These are phyloP conservation scores for Blastobotrys capitulatus DNA, from an alignment of 1,139 yeast species.

Conservation along the genomic window DNA sequence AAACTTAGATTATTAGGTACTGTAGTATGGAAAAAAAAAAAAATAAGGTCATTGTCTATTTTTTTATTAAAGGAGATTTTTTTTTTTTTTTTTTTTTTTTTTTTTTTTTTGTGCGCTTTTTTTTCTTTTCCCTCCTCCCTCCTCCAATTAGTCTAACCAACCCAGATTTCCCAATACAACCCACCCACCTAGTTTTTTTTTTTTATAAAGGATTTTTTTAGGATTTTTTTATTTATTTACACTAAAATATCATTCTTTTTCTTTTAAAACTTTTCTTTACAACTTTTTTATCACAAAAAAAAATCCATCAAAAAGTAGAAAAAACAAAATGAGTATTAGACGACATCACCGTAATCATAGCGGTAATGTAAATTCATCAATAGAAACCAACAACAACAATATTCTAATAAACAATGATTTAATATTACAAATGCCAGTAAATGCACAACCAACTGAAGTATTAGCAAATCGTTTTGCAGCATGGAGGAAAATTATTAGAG, in stretches of 20 bases:
- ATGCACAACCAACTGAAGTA: conserved; percentile 76
- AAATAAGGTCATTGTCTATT: not conserved
- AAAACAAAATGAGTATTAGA: not conserved
- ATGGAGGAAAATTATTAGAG: conserved; percentile 77
- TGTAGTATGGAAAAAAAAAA: no score
- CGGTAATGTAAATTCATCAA: not conserved
- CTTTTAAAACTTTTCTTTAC: not conserved
- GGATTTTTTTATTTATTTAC: no score
- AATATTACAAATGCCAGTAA: conserved; percentile 40
- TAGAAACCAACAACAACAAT: not conserved
- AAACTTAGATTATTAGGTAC: no score
- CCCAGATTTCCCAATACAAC: no score
- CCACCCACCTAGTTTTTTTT: no score
- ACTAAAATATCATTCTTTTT: not conserved
- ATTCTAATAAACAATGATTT: not conserved
- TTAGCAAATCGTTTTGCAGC: conserved; percentile 78
- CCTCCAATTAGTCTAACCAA: no score
- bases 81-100: no score
- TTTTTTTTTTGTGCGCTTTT: no score
- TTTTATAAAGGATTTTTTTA: no score
- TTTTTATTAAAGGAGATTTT: no score
- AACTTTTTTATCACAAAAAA: not conserved
- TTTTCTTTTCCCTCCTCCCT: no score
- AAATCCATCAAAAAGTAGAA: not conserved
- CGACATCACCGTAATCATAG: not conserved